Conservation (phyloP, 331 rosid genomes). For the Spiraea crenata region DNA sequence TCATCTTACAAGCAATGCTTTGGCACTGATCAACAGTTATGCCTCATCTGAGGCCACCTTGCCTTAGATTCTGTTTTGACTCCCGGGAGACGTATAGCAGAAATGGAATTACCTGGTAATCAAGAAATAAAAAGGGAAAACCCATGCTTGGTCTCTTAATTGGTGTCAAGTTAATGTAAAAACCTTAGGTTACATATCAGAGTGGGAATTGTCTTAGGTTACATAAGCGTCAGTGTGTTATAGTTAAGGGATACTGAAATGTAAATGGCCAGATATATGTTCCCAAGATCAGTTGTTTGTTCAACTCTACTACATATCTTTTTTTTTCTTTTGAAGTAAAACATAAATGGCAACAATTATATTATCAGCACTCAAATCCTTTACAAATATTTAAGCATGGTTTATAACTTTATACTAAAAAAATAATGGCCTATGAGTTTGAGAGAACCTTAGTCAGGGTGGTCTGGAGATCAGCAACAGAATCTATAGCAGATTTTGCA, state of each 20-base stretch:
- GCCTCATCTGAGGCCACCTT: slow-evolving; percentile 17
- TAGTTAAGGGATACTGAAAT: not conserved
- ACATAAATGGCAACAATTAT: not conserved
- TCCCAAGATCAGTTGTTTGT: not conserved
- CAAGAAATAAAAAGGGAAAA: not conserved
- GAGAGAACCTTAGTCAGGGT: slow-evolving; percentile 62
- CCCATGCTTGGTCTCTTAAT: not conserved
- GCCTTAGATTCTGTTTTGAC: not conserved
- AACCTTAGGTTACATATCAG: not conserved
- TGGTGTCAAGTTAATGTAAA: not conserved
- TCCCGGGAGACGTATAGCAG: not conserved
- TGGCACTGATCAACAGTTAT: slow-evolving; percentile 39
- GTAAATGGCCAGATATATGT: not conserved
- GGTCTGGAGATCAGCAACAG: slow-evolving; percentile 67
- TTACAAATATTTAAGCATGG: not conserved
- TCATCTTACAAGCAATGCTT: slow-evolving; percentile 37
- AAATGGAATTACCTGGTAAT: not conserved
- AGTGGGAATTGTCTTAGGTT: not conserved
- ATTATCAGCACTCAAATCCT: not conserved
- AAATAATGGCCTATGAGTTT: slow-evolving; percentile 35
- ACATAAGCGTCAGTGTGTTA: not conserved
- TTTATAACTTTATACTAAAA: not conserved
- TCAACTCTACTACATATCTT: no score
- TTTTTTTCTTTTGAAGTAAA: not conserved
- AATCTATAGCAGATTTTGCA: slow-evolving; percentile 77